Evolutionary conservation across 768 basidiomycete genomes (phyloP), one percentile per base, ranked within the genome.

Genomic region (Auriculariales sp.): DNA sequence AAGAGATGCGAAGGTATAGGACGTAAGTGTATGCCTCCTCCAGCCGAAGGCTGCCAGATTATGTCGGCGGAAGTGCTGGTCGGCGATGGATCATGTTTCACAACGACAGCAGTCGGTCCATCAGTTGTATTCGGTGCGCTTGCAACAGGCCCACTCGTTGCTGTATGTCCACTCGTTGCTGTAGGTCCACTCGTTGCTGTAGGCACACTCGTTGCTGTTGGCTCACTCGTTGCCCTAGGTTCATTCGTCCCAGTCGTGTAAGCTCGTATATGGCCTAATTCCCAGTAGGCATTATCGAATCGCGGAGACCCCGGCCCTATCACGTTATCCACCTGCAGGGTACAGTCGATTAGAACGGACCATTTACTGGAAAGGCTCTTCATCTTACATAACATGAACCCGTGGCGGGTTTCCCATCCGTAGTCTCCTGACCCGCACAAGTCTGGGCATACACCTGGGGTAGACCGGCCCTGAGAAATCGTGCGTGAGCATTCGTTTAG

Each of bases 241-340:
- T 25, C 22, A 25, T 44, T 44, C 19, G 3, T 44, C 22, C 54
- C 57, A 0, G 66, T 71, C 12, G 70, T 66, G 59, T 80, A 83
- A 10, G 78, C 75, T 15, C 78, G 77, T 28, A 87, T 63, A 54
- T 78, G 78, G 48, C 70, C 68, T 57, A 86, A 68, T 61, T 84
- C 81, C 56, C 83, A 87, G 62, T 75, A 81, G 1, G 78, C 77
- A 12, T 69, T 55, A 61, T 74, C 74, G 61, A 70, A 79, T 48
- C 69, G 70, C n/a, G 71, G 72, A 49, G 70, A 68, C 12, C 75
- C 75, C 6, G 71, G 62, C 11, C 77, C 74, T 4, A 73, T 68
- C 22, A 81, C 78, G 56, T 72, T 72, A 58, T 74, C 71, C 19
- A 70, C 65, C 59, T 79, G 42, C 15, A 48, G 46, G 28, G 12